Base-by-base conservation (phyloP, 345 rosid genomes). In the Euphorbia pulcherrima region DNA sequence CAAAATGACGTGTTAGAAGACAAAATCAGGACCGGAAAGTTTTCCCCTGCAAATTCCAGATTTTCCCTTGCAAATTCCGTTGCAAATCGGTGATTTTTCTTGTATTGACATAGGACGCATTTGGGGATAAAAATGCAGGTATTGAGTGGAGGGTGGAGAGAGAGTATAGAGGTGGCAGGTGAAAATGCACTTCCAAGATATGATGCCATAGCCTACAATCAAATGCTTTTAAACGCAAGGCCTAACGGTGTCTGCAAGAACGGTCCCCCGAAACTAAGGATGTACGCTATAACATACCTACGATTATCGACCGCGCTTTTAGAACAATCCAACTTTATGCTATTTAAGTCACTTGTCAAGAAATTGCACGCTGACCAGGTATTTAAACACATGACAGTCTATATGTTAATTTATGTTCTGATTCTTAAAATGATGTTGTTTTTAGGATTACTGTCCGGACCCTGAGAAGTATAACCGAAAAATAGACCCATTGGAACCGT, bases 291-390 rank as follows among this genome's bases (percentile, higher is more conserved):
- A 57, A 90, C 95, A 8, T 88, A 85, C 77, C 96, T 90, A 46
- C 82, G 98, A 14, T 72, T 90, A 37, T 82, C 87, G 3, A 86
- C 80, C 61, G 75, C 79, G 3, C 78, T 88, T 8, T 52, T 87
- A 18, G n/a, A 80, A 66, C 69, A 53, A 58, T 62, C 67, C 53
- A 92, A 88, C 61, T 85, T 84, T 76, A 78, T 77, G 30, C 26
- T 81, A 68, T 90, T 92, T 83, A 87, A 83, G 80, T 84, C 65
- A 52, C 88, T 90, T 21, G 90, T 90, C 76, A 90, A 72, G 84
- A 88, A 87, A 73, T 85, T 88, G 91, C 96, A 90, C 62, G 97
- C 89, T 23, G 86, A 90, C 77, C 92, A 86, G 75, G 92, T 90
- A 86, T 5, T 46, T 26, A 41, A 18, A 28, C n/a, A 11, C 9